Conservation (phyloP, 305 asterid species). For the Fraxinus baroniana region DNA sequence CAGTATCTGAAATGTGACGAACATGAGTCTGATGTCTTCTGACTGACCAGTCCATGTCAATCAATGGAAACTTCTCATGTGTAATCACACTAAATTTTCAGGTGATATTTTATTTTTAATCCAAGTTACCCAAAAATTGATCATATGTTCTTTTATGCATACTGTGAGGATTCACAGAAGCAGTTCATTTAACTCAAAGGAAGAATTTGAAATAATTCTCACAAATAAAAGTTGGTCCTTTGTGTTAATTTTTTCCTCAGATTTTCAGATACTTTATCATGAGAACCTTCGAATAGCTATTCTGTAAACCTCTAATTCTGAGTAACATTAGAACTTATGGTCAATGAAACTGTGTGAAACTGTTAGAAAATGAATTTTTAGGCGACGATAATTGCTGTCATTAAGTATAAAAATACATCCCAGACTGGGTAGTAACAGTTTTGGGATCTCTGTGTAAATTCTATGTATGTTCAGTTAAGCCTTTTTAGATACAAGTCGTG, state of each 20-base stretch:
- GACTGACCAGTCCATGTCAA: background rate
- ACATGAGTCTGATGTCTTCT: background rate
- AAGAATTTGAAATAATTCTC: background rate
- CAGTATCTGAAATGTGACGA: background rate
- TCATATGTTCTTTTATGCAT: background rate
- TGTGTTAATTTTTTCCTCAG: background rate
- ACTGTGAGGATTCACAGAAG: conserved; percentile 4
- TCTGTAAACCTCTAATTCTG: background rate
- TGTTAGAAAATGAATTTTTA: background rate
- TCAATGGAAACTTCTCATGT: background rate
- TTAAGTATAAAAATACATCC: background rate
- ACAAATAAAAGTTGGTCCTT: background rate
- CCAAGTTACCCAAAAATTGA: background rate
- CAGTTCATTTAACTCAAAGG: conserved; percentile 5
- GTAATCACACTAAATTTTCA: background rate
- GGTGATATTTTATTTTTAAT: background rate
- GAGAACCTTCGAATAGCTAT: background rate
- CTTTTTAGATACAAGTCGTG: background rate
- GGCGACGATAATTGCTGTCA: background rate
- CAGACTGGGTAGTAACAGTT: background rate
- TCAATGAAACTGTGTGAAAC: background rate
- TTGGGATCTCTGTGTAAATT: background rate
- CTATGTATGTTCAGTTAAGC: background rate
- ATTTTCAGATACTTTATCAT: background rate
- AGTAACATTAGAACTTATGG: conserved; percentile 10